Evolutionary conservation across 164 flowering plant species (phyloP), one percentile per base, ranked within the genome.

Genomic region (Pachysandra terminalis): DNA sequence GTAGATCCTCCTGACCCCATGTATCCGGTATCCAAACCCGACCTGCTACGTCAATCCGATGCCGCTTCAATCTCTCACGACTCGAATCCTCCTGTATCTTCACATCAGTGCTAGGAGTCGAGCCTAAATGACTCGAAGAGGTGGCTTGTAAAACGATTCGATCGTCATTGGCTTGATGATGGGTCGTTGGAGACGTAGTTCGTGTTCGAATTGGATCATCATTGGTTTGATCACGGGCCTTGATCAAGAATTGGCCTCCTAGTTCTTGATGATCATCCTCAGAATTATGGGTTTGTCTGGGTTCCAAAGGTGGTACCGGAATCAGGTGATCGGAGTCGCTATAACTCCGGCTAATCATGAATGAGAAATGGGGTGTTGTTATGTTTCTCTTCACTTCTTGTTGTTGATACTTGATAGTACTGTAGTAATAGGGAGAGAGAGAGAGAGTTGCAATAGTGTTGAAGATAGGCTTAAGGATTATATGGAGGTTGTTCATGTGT

Each of bases 11-110:
- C 56, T 87, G 86, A 0, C 87, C 90, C 90, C 92, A 86, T 26
- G 77, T 84, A 3, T 87, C 92, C 16, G 92, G 92, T 4, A 87
- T 84, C 89, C 92, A 78, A 7, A 87, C 89, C 65, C 75, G 68
- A 10, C 92, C 89, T 19, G 86, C 87, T 37, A 84, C 78, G 26
- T 87, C 88, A 9, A 58, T 65, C 57, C 87, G 66, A 23, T 81
- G 87, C 56, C 80, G 75, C 79, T 83, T 85, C 77, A 85, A 76
- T 59, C 86, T 84, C 77, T 87, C 89, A 2, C 89, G 72, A 41
- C 84, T 83, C 27, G 60, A 56, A 14, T 77, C 80, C 40, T 63
- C 81, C 63, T 9, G 57, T 7, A 32, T n/a, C n/a, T n/a, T 32
- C 37, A 32, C 37, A 3, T 32, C 37, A 32, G 9, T 16, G 26